Percentiles rank a stretch among this genome's conserved stretches.
These are phyloP conservation scores for Leccinum arenicola DNA, from an alignment of 768 basidiomycete species.

Conservation along the genomic window DNA sequence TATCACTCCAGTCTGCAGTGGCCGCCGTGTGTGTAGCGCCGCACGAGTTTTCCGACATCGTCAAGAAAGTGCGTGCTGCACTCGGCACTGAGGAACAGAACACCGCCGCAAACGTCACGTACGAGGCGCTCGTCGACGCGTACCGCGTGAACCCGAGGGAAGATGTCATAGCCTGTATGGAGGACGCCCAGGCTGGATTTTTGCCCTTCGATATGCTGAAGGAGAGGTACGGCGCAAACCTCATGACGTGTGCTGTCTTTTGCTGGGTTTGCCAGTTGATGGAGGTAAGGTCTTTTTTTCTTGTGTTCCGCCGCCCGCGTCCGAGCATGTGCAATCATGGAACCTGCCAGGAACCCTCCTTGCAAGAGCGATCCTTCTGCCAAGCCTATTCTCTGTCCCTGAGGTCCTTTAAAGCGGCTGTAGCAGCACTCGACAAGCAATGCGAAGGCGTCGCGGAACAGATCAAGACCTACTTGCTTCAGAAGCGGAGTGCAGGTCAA, in stretches of 20 bases:
- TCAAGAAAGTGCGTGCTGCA: conserved; percentile 22
- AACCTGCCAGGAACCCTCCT: conserved; percentile 18
- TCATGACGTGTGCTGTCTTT: conserved; percentile 40
- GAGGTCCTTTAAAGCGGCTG: conserved; percentile 19
- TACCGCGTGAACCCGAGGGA: conserved; percentile 20
- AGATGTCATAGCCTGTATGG: conserved; percentile 32
- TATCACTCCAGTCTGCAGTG: conserved; percentile 27
- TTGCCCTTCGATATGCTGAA: conserved; percentile 14
- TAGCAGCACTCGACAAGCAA: conserved; percentile 21
- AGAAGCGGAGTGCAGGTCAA: neutral
- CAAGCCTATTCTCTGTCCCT: conserved; percentile 14
- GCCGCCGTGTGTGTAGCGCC: conserved; percentile 23
- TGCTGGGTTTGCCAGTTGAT: conserved; percentile 44
- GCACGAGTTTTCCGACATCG: conserved; percentile 20
- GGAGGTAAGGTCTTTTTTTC: conserved; percentile 29
- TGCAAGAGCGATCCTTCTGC: conserved; percentile 22
- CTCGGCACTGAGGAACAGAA: conserved; percentile 5
- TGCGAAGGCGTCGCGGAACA: conserved; percentile 26
- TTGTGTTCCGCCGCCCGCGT: neutral
- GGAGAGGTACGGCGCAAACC: conserved; percentile 15
- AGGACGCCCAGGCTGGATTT: conserved; percentile 31
- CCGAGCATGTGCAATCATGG: neutral
- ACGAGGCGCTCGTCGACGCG: conserved; percentile 30
- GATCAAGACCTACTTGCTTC: conserved; percentile 15
- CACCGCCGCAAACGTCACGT: conserved; percentile 19